Conservation (phyloP, 106 monocot genomes). For the Narthecium ossifragum region DNA sequence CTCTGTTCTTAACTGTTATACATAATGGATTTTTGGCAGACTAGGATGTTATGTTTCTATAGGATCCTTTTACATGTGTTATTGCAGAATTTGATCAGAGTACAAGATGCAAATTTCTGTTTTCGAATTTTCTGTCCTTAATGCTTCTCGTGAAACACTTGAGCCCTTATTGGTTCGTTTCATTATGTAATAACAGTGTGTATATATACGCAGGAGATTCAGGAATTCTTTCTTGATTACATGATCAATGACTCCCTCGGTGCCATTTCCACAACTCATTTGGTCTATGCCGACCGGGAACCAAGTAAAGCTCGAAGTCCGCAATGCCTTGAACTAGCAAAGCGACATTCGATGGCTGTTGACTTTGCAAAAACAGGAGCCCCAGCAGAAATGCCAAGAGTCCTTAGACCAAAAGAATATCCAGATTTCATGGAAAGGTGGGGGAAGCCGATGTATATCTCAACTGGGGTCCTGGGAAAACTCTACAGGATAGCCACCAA, state of each 20-base stretch:
- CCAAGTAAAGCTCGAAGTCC: conserved; percentile 64
- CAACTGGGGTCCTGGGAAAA: conserved; percentile 69
- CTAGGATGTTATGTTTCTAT: too few relatives aligned
- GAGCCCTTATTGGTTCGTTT: too few relatives aligned
- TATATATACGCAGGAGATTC: conserved; percentile 99
- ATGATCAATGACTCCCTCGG: conserved; percentile 90
- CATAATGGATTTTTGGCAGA: too few relatives aligned
- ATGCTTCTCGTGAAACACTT: too few relatives aligned
- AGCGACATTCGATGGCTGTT: conserved; percentile 88
- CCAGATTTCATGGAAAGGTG: conserved; percentile 96
- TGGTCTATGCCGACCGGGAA: conserved; percentile 71
- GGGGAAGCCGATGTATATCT: conserved; percentile 58
- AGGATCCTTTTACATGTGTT: too few relatives aligned
- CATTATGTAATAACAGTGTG: too few relatives aligned
- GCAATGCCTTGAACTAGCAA: conserved; percentile 72
- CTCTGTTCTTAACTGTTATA: too few relatives aligned
- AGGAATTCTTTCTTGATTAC: conserved; percentile 88
- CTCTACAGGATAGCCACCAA: conserved; percentile 38
- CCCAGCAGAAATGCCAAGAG: conserved; percentile 87
- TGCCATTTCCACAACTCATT: conserved; percentile 75
- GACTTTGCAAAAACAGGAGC: conserved; percentile 94
- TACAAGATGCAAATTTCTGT: too few relatives aligned
- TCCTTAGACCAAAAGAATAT: conserved; percentile 58
- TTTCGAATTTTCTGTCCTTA: too few relatives aligned
- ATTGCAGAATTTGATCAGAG: too few relatives aligned